These are phyloP conservation scores for Hygrocybe coccinea DNA, from an alignment of 768 basidiomycete species.

Conservation along the genomic window DNA sequence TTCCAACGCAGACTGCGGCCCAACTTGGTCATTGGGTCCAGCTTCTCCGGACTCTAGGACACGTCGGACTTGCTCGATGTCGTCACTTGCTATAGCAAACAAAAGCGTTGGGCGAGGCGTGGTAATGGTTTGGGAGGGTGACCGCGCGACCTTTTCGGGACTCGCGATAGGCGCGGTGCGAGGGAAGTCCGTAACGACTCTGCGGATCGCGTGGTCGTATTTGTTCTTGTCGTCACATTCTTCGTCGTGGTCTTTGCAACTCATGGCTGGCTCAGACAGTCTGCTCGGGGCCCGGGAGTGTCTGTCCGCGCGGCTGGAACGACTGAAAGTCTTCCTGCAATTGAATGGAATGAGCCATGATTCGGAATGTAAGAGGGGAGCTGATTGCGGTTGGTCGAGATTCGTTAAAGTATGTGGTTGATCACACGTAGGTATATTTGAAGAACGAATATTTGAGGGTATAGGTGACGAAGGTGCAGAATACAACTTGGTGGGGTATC, in stretches of 20 bases:
- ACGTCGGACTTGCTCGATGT: constrained; percentile 61
- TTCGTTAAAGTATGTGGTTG: constrained; percentile 22
- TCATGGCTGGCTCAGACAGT: constrained; percentile 40
- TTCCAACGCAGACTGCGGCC: constrained; percentile 71
- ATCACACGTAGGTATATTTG: constrained; percentile 26
- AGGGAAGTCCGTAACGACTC: constrained; percentile 24
- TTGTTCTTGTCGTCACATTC: constrained; percentile 34
- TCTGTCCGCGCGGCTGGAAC: constrained; percentile 23
- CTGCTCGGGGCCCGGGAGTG: constrained; percentile 38
- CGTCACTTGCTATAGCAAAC: constrained; percentile 82
- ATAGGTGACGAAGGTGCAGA: constrained; percentile 47
- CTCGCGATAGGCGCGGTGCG: constrained; percentile 25
- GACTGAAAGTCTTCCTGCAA: background rate
- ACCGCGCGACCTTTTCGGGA: no score
- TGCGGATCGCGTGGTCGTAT: constrained; percentile 37
- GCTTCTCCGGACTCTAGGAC: constrained; percentile 66
- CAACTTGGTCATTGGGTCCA: constrained; percentile 68
- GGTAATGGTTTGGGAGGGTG: constrained; percentile 43
- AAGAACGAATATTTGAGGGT: constrained; percentile 40
- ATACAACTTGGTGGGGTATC: constrained; percentile 41
- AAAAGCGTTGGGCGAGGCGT: constrained; percentile 67
- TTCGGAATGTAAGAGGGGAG: constrained; percentile 34
- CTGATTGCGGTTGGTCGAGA: constrained; percentile 34
- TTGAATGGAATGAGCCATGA: constrained; percentile 31
- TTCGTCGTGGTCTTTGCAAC: constrained; percentile 32